These are phyloP conservation scores for Tulasnella calospora DNA, from an alignment of 768 basidiomycete genomes.

Conservation along the genomic window DNA sequence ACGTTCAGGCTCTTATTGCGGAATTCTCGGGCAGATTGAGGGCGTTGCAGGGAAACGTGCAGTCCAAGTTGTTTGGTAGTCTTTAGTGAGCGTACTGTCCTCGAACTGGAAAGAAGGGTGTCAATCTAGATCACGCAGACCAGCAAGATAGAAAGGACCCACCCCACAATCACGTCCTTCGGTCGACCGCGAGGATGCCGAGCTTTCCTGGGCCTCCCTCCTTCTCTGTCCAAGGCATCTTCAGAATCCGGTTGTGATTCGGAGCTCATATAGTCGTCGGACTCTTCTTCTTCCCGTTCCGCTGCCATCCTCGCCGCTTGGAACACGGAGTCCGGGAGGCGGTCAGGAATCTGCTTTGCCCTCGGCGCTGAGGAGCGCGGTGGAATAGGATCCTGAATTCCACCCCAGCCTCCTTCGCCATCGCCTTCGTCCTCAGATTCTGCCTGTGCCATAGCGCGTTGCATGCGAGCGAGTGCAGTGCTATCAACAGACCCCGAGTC, in stretches of 20 bases:
- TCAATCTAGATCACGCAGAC: not conserved
- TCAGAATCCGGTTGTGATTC: not conserved
- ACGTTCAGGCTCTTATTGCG: not conserved
- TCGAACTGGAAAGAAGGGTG: not conserved
- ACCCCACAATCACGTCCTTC: constrained; percentile 19
- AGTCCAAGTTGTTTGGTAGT: constrained; percentile 2
- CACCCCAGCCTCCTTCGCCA: constrained; percentile 1
- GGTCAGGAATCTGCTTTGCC: not conserved
- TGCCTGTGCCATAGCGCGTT: not conserved
- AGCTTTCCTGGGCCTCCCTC: not conserved
- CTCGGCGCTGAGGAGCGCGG: not conserved
- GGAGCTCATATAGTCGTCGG: not conserved
- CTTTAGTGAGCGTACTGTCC: constrained; percentile 11
- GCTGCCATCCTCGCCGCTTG: not conserved
- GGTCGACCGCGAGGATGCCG: not conserved
- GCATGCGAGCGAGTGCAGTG: not conserved
- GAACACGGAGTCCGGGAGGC: constrained; percentile 19
- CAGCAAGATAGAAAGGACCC: not conserved
- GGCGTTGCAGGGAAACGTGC: not conserved
- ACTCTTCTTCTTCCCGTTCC: not conserved
- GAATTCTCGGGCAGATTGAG: not conserved
- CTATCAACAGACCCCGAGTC: not conserved
- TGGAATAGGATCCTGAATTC: not conserved
- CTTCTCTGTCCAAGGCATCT: not conserved
- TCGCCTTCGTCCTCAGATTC: constrained; percentile 11